Conservation (phyloP, 2,329 filamentous ascomycete genomes). For the Scedosporium minutisporum region DNA sequence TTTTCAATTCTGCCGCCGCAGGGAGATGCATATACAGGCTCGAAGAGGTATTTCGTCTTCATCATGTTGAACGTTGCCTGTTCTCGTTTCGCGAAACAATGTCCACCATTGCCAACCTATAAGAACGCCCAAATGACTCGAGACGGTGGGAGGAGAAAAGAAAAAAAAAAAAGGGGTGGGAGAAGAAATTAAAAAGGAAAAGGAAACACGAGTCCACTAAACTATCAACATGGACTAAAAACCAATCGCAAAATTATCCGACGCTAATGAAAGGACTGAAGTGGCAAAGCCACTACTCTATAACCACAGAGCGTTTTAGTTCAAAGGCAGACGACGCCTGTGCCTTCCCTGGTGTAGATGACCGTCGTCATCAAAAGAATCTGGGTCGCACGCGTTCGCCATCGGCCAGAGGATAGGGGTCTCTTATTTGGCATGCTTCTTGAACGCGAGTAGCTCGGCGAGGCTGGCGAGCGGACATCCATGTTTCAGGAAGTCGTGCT, state of each 20-base stretch:
- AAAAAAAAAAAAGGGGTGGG: not conserved
- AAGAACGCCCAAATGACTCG: not conserved
- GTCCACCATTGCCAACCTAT: not conserved
- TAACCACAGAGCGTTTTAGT: not conserved
- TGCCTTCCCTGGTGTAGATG: not conserved
- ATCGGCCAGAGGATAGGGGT: not conserved
- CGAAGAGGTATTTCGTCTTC: not conserved
- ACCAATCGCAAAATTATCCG: too few relatives aligned
- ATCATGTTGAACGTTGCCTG: not conserved
- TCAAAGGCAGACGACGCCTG: too few relatives aligned
- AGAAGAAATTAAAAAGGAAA: not conserved
- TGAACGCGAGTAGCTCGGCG: conserved; percentile 80
- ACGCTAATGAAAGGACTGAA: too few relatives aligned
- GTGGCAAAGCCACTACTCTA: too few relatives aligned
- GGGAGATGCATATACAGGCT: not conserved
- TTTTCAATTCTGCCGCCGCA: not conserved
- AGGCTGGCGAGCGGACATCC: conserved; percentile 78
- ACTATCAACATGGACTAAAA: too few relatives aligned
- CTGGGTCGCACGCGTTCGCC: not conserved
- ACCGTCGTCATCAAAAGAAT: not conserved
- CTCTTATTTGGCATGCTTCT: conserved; percentile 57
- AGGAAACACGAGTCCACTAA: not conserved
- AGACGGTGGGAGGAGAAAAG: not conserved
- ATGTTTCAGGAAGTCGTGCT: conserved; percentile 89
- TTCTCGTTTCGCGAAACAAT: not conserved